Evolutionary conservation across 208 protist species (phyloP).

Genomic region (Acanthamoeba lugdunensis): DNA sequence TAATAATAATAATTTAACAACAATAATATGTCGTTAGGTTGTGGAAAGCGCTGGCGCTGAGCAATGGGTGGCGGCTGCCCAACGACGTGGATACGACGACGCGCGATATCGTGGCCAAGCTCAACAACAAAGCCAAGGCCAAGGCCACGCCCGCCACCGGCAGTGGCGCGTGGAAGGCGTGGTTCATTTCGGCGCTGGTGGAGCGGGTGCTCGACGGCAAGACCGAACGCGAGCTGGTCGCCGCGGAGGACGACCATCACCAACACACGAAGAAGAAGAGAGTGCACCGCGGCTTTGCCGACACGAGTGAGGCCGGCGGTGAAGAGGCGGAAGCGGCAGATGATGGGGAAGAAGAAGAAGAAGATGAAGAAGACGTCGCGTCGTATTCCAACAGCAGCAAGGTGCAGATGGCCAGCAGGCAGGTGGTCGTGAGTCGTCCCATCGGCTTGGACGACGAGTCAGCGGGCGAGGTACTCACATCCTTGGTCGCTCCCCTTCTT

Average conservation of each 20-base stretch:
- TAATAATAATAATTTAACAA: neutral
- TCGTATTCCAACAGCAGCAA: neutral
- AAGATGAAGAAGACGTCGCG: too few relatives aligned
- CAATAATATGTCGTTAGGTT: neutral
- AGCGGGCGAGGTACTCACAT: neutral
- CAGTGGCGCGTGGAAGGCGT: neutral
- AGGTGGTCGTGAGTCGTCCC: neutral
- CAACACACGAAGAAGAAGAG: neutral
- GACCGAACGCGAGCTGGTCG: neutral
- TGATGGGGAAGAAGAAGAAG: neutral
- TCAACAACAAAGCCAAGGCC: neutral
- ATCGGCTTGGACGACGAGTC: too few relatives aligned
- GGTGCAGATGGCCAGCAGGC: neutral
- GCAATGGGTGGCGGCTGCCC: neutral
- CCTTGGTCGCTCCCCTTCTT: neutral
- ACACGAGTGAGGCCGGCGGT: neutral
- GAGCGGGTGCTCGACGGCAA: slow-evolving; percentile 12
- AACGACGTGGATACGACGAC: neutral
- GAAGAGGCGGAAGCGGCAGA: neutral
- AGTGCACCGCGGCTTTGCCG: neutral
- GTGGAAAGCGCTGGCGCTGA: neutral
- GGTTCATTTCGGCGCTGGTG: neutral
- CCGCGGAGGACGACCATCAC: neutral
- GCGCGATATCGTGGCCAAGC: neutral
- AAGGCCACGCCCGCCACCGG: neutral